Evolutionary conservation across 305 asterid genomes (phyloP), one percentile per base, ranked within the genome.

Genomic region (Fraxinus nigra): DNA sequence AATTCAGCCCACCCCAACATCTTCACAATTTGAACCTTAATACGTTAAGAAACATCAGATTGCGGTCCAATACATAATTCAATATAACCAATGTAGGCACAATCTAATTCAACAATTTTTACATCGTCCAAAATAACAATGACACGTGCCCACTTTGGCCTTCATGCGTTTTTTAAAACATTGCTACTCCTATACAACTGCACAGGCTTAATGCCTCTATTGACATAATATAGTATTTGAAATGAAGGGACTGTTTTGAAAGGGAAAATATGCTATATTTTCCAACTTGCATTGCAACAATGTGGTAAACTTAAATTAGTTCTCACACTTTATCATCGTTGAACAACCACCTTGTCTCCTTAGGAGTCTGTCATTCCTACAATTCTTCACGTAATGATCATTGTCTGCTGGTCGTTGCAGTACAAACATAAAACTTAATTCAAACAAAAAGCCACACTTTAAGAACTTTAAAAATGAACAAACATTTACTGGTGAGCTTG

Each of bases 321-420:
- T 63, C 16, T 89, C 89, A 95, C 85, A 92, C 99, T 85, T 96
- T 96, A 81, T 96, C 99, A 59, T 96, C 99, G 24, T 96, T 98
- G 95, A 96, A 96, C 98, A 98, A 96, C 99, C 99, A 96, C 83
- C 98, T 90, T 38, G 99, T 96, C 93, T 96, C 98, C 94, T 94
- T 96, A 56, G 99, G 99, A 80, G 98, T 85, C 97, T 89, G 4
- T 97, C 98, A 0, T 92, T 93, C 89, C 89, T 93, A 86, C 99
- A 95, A 85, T 94, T 93, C 95, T 92, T 93, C 84, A 96, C 98
- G 35, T 96, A 96, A 80, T 98, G 95, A 82, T 96, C 98, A 20
- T 96, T 93, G 87, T 96, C 99, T 0, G 93, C 93, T 14, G 98
- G 99, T 4, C 92, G 93, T 93, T 94, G 97, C 99, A 94, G 94